Evolutionary conservation across 2,329 filamentous ascomycete genomes (phyloP).

Genomic region (Fusarium mangiferae): DNA sequence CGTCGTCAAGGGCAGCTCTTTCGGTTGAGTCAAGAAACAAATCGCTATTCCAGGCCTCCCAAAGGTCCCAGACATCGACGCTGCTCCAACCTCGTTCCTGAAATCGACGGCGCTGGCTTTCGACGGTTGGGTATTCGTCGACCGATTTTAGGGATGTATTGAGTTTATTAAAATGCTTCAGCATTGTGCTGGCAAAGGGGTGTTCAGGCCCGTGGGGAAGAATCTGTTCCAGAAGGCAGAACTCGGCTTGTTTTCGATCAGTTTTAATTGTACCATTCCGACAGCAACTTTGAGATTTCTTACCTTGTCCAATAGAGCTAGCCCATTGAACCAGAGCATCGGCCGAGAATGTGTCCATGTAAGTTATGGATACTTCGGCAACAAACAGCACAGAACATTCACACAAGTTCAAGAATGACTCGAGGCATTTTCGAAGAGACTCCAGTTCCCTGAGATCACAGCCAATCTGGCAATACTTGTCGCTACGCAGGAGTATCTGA

Average conservation of each 20-base stretch:
- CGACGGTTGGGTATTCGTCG: conserved; percentile 71
- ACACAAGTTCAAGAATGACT: conserved; percentile 65
- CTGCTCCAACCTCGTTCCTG: conserved; percentile 72
- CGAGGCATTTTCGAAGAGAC: conserved; percentile 68
- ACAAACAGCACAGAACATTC: conserved; percentile 78
- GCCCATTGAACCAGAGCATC: conserved; percentile 83
- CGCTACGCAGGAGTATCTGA: conserved; percentile 69
- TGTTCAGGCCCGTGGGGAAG: conserved; percentile 80
- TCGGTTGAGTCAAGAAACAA: conserved; percentile 70
- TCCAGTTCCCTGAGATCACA: conserved; percentile 80
- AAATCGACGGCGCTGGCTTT: conserved; percentile 77
- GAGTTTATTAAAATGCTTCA: conserved; percentile 83
- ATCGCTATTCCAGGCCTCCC: conserved; percentile 82
- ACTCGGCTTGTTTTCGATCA: conserved; percentile 62
- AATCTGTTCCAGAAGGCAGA: conserved; percentile 88
- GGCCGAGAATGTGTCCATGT: conserved; percentile 80
- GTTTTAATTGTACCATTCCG: not conserved
- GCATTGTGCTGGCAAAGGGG: conserved; percentile 89
- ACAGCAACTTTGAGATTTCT: conserved; percentile 39
- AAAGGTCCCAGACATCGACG: conserved; percentile 74
- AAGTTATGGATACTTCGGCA: conserved; percentile 91
- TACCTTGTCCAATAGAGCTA: conserved; percentile 74
- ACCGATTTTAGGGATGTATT: conserved; percentile 82
- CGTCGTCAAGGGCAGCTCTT: conserved; percentile 69
- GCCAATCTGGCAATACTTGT: conserved; percentile 80